phyloP scores from a whole-genome alignment of 768 basidiomycete species.

The Daedaleopsis nitida region DNA sequence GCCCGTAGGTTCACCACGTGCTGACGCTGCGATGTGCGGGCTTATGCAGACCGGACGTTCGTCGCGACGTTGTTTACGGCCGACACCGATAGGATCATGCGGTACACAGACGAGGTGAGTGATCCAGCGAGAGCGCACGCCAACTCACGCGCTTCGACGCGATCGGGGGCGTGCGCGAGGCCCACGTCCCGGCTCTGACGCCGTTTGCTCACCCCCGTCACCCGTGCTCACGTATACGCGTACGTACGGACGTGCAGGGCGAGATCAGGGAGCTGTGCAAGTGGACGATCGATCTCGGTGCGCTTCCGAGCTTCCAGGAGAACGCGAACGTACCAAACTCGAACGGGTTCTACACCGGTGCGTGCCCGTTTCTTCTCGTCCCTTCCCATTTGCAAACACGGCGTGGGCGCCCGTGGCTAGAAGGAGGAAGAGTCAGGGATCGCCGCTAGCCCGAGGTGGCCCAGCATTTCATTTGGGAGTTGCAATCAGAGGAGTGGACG shows the following conservation, averaged over 20 bases:
- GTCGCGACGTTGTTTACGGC: conserved; percentile 83
- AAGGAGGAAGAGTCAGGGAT: background rate
- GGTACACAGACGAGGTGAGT: conserved; percentile 78
- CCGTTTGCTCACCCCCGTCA: background rate
- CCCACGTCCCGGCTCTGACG: background rate
- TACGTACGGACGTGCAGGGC: conserved; percentile 42
- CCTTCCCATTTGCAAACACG: background rate
- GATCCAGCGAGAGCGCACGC: background rate
- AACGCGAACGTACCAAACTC: conserved; percentile 58
- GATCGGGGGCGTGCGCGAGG: conserved; percentile 21
- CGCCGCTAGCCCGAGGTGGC: no score
- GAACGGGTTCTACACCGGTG: conserved; percentile 81
- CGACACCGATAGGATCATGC: conserved; percentile 72
- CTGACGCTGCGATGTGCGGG: background rate
- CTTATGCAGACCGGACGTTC: conserved; percentile 65
- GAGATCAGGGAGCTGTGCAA: conserved; percentile 76
- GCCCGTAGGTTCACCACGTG: background rate
- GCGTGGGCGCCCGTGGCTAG: background rate
- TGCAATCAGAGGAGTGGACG: no score
- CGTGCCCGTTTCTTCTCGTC: conserved; percentile 21
- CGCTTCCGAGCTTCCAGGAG: conserved; percentile 76
- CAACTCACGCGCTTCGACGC: conserved; percentile 16
- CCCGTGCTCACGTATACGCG: background rate
- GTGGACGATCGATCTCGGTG: conserved; percentile 84
- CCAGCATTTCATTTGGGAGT: no score